Base-by-base conservation (phyloP, 176 grass and related monocot genomes). In the Phoenix roebelenii region DNA sequence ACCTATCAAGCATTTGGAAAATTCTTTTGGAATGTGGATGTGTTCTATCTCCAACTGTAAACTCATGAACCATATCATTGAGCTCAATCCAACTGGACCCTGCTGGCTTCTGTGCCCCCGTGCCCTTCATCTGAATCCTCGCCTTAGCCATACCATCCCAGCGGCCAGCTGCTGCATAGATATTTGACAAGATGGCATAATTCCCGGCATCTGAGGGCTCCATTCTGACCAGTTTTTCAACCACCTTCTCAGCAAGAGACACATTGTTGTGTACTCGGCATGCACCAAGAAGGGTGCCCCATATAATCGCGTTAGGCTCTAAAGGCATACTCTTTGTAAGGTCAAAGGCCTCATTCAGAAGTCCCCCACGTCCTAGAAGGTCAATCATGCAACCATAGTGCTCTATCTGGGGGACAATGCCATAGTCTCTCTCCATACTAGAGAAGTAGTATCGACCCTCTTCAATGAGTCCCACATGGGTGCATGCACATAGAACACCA, bases 301-400 rank as follows among this genome's bases (percentile, higher is more conserved):
- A 94, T 61, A 85, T 84, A 63, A 84, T 49, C 48, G 57, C 80
- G 65, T 93, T 93, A 29, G 77, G 89, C 18, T 82, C 62, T 51
- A 54, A 82, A 67, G 80, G 84, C 89, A 88, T 94, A 14, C 1
- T 44, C 35, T 12, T 44, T 12, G 35, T 12, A 6, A 94, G 69
- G 23, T 76, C 63, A 1, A 88, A 71, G 12, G 80, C 89, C 22
- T 94, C 84, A 19, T 73, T 51, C 12, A 94, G 71, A 53, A 82
- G 10, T 44, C 84, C 84, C 63, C 77, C 80, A 57, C 77, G 89
- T 7, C 89, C 83, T 68, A 94, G 80, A 73, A 82, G 70, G 49
- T 90, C 87, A 5, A 82, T 71, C 75, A 90, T 76, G 61, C 78
- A 90, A 66, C 87, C 81, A n/a, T 82, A 90, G 70, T 90, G 87